Conservation (phyloP, 1,139 yeast species). For the Saccharomyces uvarum region DNA sequence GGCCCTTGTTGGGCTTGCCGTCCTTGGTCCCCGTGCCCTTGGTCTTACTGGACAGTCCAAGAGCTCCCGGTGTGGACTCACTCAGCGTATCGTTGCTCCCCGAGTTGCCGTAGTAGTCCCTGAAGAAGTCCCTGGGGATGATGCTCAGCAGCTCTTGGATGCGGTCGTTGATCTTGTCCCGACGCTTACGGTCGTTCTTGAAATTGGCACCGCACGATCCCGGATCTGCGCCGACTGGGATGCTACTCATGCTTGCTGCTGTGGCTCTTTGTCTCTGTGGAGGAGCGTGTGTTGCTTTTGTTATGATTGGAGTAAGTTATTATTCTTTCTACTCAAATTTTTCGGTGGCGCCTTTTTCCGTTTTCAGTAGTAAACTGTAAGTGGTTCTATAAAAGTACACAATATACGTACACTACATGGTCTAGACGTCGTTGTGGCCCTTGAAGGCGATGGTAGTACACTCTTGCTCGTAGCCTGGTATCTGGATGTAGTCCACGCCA, state of each 20-base stretch:
- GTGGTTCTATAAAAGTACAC: not conserved
- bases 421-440: conserved; percentile 46
- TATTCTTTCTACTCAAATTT: not conserved
- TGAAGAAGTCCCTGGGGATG: conserved; percentile 58
- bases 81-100: conserved; percentile 30
- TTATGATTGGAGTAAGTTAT: not conserved
- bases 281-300: not conserved
- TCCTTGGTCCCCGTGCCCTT: conserved; percentile 45
- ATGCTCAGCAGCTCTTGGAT: conserved; percentile 71
- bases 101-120: conserved; percentile 23
- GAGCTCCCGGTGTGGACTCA: conserved; percentile 69
- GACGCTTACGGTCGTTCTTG: conserved; percentile 41
- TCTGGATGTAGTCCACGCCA: conserved; percentile 66
- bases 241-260: conserved; percentile 9
- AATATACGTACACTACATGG: not conserved
- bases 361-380: not conserved
- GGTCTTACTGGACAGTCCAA: conserved; percentile 21
- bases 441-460: conserved; percentile 65
- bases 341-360: conserved; percentile 1
- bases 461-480: conserved; percentile 77
- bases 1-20: conserved; percentile 91
- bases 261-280: not conserved
- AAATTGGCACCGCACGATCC: not conserved
- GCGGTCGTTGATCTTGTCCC: conserved; percentile 84
- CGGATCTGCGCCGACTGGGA: conserved; percentile 5